These are phyloP conservation scores for Tetrahymena elliotti DNA, from an alignment of 73 alveolate species.

Conservation along the genomic window DNA sequence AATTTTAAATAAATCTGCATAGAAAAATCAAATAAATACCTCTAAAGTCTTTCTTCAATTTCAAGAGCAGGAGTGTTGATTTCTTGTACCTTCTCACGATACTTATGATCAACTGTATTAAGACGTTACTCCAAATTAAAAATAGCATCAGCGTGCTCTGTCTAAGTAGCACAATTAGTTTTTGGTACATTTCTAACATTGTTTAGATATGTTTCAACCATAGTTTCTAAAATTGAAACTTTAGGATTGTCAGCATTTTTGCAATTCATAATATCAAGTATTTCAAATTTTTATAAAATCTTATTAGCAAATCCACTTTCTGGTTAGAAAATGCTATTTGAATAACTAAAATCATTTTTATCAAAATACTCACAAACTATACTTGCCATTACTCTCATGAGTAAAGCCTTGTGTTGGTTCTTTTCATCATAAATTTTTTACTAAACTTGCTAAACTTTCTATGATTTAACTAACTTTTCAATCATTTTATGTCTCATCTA, in stretches of 20 bases:
- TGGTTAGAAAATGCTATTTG: conserved; percentile 28
- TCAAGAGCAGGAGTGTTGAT: conserved; percentile 16
- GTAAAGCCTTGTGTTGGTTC: not conserved
- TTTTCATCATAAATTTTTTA: conserved; percentile 25
- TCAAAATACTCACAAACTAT: conserved; percentile 31
- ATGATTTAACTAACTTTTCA: conserved; percentile 10
- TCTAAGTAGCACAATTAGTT: conserved; percentile 40
- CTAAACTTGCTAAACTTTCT: conserved; percentile 7
- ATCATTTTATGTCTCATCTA: conserved; percentile 27
- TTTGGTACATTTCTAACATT: conserved; percentile 9
- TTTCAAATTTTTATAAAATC: conserved; percentile 8
- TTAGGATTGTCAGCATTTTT: not conserved
- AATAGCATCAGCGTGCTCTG: conserved; percentile 32
- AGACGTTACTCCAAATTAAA: conserved; percentile 27
- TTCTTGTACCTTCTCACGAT: conserved; percentile 25
- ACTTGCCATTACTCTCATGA: conserved; percentile 37
- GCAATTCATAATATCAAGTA: conserved; percentile 3
- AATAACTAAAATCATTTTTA: not conserved
- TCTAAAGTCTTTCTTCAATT: conserved; percentile 20
- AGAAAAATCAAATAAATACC: not conserved
- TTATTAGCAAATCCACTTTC: conserved; percentile 24
- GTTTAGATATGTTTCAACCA: conserved; percentile 3
- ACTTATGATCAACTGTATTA: conserved; percentile 20
- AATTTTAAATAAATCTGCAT: not conserved
- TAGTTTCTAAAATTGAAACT: conserved; percentile 8